A percentile compares a stretch with the other conserved stretches of the same genome.
phyloP scores from a whole-genome alignment of 768 basidiomycete genomes.

The Trametes coccinea region DNA sequence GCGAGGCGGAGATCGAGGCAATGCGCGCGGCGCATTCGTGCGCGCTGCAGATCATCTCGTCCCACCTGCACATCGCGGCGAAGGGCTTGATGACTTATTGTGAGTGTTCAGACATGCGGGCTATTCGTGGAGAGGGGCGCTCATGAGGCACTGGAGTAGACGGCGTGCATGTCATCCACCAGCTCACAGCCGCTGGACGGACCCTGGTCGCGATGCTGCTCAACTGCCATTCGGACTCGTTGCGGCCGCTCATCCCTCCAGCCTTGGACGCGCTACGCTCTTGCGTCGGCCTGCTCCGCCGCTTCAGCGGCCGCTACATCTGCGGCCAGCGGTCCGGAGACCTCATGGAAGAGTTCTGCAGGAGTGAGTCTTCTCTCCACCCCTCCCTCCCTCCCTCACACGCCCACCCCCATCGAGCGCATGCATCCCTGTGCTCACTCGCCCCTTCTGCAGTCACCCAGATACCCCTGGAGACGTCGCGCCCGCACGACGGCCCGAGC shows the following conservation, averaged over 20 bases:
- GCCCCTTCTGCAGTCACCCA: slow-evolving; percentile 58
- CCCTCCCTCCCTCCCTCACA: background rate
- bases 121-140: background rate
- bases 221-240: slow-evolving; percentile 79
- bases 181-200: slow-evolving; percentile 90
- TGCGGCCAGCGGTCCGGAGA: slow-evolving; percentile 91
- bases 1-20: slow-evolving; percentile 74
- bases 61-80: slow-evolving; percentile 82
- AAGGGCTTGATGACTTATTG: slow-evolving; percentile 94
- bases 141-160: slow-evolving; percentile 46
- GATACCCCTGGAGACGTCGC: slow-evolving; percentile 73
- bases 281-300: slow-evolving; percentile 81
- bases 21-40: slow-evolving; percentile 75
- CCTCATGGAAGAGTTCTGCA: slow-evolving; percentile 93
- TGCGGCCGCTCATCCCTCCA: slow-evolving; percentile 76
- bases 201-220: slow-evolving; percentile 86
- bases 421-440: background rate
- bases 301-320: slow-evolving; percentile 90
- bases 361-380: slow-evolving; percentile 55
- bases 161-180: slow-evolving; percentile 94
- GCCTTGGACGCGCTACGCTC: slow-evolving; percentile 84
- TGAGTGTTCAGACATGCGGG: slow-evolving; percentile 43
- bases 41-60: slow-evolving; percentile 78
- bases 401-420: too few relatives aligned
- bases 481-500: slow-evolving; percentile 50